These are phyloP conservation scores for Ceratobasidium sp. DNA, from an alignment of 1,284 basidiomycete genomes.

Conservation along the genomic window DNA sequence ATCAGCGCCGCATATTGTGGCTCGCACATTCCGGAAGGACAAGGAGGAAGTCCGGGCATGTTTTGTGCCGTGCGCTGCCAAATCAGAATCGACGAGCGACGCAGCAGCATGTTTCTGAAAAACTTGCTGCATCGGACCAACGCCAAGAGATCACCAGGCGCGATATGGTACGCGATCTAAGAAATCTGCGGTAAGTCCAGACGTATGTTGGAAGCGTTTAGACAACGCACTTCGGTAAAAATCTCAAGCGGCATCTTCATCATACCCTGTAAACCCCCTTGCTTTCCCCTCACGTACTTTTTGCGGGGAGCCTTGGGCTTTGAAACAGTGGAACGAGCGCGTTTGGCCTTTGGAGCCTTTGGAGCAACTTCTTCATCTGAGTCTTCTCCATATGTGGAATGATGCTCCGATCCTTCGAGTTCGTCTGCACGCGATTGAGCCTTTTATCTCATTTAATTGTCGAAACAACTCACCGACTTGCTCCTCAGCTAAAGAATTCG, in stretches of 20 bases:
- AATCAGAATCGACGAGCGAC: background rate
- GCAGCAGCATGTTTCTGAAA: constrained; percentile 1
- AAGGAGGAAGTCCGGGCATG: constrained; percentile 1
- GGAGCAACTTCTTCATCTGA: background rate
- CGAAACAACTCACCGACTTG: no score
- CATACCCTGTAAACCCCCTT: background rate
- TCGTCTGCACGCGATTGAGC: no score
- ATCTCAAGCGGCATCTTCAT: constrained; percentile 27
- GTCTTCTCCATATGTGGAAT: background rate
- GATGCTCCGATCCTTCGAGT: no score
- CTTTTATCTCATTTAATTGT: no score
- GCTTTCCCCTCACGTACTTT: background rate
- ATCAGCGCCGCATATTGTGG: constrained; percentile 15
- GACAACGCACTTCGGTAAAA: background rate
- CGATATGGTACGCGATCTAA: constrained; percentile 2
- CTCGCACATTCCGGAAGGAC: constrained; percentile 12
- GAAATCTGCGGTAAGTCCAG: background rate
- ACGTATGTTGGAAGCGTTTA: background rate
- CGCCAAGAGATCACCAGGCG: background rate
- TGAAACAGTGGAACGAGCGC: background rate
- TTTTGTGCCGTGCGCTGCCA: constrained; percentile 6
- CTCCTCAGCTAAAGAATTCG: no score
- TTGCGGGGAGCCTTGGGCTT: background rate
- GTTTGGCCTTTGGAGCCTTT: background rate
- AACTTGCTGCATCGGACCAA: background rate